Evolutionary conservation across 495 filamentous ascomycete species (phyloP), one percentile per base, ranked within the genome.

Genomic region (Penicillium coprophilum): DNA sequence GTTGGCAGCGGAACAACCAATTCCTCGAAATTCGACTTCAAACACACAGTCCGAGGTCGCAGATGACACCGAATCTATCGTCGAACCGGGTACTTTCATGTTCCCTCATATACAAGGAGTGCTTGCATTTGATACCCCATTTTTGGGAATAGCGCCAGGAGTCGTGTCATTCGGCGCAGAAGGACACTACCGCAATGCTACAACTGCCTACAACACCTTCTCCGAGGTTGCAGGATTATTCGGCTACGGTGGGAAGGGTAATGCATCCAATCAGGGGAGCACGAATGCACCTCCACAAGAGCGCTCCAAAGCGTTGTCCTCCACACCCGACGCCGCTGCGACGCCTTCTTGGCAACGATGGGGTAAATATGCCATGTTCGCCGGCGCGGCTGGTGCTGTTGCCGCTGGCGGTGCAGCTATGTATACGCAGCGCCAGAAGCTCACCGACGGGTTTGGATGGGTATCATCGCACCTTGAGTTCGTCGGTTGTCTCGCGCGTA

Each of bases 101-200:
- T 86, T 85, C 53, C 83, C 84, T 15, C 80, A 85, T 57, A 78
- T 98, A 58, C 87, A 90, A 64, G 94, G 90, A 50, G 81, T 97
- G 24, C 82, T 97, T 21, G 91, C 93, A 32, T 97, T 97, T 68
- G 94, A 98, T 71, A 98, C 94, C 0, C 94, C 94, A 3, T 98
- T 87, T 60, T 80, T 98, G 0, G 93, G 94, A 19, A 91, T 98
- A 55, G 84, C 89, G 6, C 92, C 94, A 0, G 86, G 89, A 21
- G 90, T 97, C 0, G 84, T 97, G 6, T 92, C 93, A 4, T 88
- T 97, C 65, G 87, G 89, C 19, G 93, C 92, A 10, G 91, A 97
- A 69, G 84, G 80, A 5, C 91, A 97, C 57, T 90, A 90, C 67
- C 87, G 87, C 40, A 87, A 82, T 21, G 89, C 87, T 15, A 78